Evolutionary conservation across 2,329 filamentous ascomycete species (phyloP), one percentile per base, ranked within the genome.

Genomic region (Proliferodiscus dingleyae): DNA sequence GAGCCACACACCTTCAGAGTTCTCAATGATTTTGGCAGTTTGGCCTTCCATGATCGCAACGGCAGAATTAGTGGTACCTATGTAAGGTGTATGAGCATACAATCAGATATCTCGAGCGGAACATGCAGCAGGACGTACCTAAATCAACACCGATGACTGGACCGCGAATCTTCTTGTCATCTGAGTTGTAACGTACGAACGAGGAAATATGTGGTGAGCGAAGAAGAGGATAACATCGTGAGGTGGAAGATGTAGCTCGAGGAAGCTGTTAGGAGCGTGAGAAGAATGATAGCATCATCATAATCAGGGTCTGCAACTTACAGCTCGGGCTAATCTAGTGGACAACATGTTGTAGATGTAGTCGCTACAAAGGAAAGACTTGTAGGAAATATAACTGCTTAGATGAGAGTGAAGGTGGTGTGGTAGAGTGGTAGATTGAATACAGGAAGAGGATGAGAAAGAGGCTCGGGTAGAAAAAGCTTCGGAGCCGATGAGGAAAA

Each of bases 31-130:
- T 72, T 85, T 89, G 61, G 91, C 89, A 46, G 79, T 72, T 78
- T 95, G 95, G 72, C 91, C 93, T 78, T 97, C 91, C 90, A 97
- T 95, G 57, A 97, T 77, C 64, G 90, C 91, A 52, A 97, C 91
- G 46, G 91, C 91, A 51, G 91, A 96, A 81, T 97, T 97, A 63
- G 91, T 97, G 66, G 91, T 97, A 66, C 81, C 81, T 85, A 11
- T 13, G 37, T 32, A 39, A 26, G 21, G 49, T 54, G 37, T 60
- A 23, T 37, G 21, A 62, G 53, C 41, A 54, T 53, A 36, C 48
- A 41, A 51, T 47, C 37, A 46, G 43, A 28, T 40, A 10, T 4
- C 47, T 36, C 48, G 8, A 46, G 43, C 46, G 29, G 30, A 21
- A 43, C 37, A 15, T 21, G 39, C 18, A 37, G 21, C 16, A 38